phyloP scores from a whole-genome alignment of 805 yeast genomes.

The Barnettozyma salicaria region DNA sequence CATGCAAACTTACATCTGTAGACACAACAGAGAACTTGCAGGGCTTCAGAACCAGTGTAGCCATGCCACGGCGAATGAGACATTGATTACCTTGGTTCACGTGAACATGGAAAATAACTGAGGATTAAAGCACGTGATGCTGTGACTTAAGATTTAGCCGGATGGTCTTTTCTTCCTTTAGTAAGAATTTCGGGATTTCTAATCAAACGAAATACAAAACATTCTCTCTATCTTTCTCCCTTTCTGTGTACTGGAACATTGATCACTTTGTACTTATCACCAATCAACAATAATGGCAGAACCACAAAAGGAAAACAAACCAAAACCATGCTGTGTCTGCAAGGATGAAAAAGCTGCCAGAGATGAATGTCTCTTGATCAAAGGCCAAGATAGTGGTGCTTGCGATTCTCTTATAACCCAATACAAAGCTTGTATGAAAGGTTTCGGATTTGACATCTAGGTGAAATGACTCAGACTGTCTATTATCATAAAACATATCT shows the following conservation, averaged over 20 bases:
- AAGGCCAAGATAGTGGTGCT: conserved; percentile 79
- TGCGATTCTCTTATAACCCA: conserved; percentile 65
- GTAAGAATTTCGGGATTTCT: neutral
- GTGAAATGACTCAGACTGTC: no score
- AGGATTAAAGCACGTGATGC: neutral
- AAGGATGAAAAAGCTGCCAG: conserved; percentile 72
- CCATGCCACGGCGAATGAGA: no score
- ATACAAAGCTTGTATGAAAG: conserved; percentile 87
- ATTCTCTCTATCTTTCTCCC: neutral
- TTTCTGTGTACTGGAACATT: neutral
- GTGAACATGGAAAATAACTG: neutral
- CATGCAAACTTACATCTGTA: no score
- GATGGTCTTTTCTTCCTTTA: neutral
- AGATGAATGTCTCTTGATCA: conserved; percentile 79
- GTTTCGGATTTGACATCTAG: conserved; percentile 69
- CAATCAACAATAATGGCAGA: conserved; percentile 8
- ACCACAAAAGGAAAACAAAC: conserved; percentile 38
- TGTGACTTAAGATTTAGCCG: no score
- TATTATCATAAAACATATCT: neutral
- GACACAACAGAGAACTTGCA: no score
- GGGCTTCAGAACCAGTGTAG: no score
- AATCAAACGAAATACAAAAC: neutral
- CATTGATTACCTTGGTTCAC: no score
- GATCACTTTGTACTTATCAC: neutral
- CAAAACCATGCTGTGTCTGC: conserved; percentile 97